These are phyloP conservation scores for Candida quercuum DNA, from an alignment of 805 yeast species.

Conservation along the genomic window DNA sequence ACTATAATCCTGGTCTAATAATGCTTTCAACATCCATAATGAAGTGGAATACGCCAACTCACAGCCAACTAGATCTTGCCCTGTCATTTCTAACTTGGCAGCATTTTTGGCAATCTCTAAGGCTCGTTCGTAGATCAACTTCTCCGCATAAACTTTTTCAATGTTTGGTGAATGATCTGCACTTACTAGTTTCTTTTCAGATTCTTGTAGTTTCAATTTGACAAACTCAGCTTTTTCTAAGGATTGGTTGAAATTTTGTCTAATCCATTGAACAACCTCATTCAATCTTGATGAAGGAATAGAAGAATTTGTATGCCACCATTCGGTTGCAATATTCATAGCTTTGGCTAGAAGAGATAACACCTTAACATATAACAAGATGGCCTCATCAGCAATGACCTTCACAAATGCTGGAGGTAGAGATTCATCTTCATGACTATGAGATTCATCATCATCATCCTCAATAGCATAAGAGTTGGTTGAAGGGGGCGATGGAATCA, in stretches of 20 bases:
- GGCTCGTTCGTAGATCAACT: conserved; percentile 86
- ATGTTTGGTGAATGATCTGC: conserved; percentile 1
- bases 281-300: conserved; percentile 43
- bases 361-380: conserved; percentile 78
- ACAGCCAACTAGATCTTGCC: conserved; percentile 63
- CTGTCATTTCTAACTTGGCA: conserved; percentile 79
- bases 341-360: conserved; percentile 79
- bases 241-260: conserved; percentile 84
- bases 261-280: conserved; percentile 71
- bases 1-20: conserved; percentile 47
- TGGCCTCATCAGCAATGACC: conserved; percentile 77
- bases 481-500: conserved; percentile 61
- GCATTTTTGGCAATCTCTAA: conserved; percentile 89
- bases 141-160: conserved; percentile 62
- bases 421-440: conserved; percentile 11
- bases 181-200: conserved; percentile 30
- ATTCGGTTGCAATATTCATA: conserved; percentile 77
- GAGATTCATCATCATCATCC: conserved; percentile 29
- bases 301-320: conserved; percentile 70
- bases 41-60: conserved; percentile 88
- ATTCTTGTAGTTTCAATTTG: conserved; percentile 49
- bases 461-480: conserved; percentile 29
- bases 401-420: conserved; percentile 56
- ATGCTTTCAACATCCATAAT: conserved; percentile 91
- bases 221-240: conserved; percentile 84